Base-by-base conservation (phyloP, 202 grass and related monocot genomes). In the Setaria italica region DNA sequence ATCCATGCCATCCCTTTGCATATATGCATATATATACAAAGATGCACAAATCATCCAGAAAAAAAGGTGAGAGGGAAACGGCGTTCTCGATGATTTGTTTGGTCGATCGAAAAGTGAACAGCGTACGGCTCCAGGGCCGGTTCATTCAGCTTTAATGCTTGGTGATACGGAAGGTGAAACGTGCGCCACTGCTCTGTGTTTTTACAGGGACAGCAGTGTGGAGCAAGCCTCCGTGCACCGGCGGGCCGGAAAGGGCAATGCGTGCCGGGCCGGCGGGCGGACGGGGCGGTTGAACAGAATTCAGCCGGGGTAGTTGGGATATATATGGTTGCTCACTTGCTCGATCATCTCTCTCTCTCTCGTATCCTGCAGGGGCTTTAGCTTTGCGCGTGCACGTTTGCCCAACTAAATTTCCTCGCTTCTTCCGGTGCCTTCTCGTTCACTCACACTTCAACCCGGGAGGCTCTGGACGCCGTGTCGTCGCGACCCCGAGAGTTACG, bases 321-420 rank as follows among this genome's bases (percentile, higher is more conserved):
- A 56, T 55, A 56, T 75, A 55, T n/a, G 72, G 72, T 75, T 39
- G 72, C 72, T 75, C 72, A 56, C 72, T 56, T 75, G 30, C 32
- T 56, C 32, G 72, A 75, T 75, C 50, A 39, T 86, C 86, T 90
- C 84, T 89, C 70, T 87, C 55, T 16, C 50, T 53, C 50, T 53
- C 50, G 3, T 8, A 60, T 60, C 3, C 21, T n/a, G 21, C 58
- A 11, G 25, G 11, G 12, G 8, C 62, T 21, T 47, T 45, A 59
- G 53, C 78, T 78, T 66, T 85, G 65, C n/a, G 62, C 62, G 66
- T 87, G 80, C 84, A 82, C 79, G 79, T 70, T 84, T 88, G 88
- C 94, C 86, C 94, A 90, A 87, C 85, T 72, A 75, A 71, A 71
- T 71, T 46, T 72, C 87, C 77, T 67, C 69, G 49, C 74, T 45